Evolutionary conservation across 805 yeast species (phyloP), one percentile per base, ranked within the genome.

Genomic region (Candida xiaguanensis): DNA sequence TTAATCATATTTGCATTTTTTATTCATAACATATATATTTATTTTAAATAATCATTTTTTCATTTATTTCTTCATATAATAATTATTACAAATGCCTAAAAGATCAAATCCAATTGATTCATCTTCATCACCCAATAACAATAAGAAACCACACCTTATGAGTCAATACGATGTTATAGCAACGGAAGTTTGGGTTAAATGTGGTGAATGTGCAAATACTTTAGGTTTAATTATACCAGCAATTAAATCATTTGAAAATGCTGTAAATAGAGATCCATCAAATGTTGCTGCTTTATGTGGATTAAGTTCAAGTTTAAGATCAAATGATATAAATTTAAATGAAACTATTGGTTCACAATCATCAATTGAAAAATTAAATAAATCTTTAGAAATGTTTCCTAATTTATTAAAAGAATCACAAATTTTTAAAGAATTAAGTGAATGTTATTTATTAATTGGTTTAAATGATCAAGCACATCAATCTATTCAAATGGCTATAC

Each of bases 401-500:
- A 56, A 56, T 1, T 51, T 77, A 16, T 53, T 63, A 22, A 61
- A 62, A 34, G 71, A 69, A 35, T 46, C 70, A 0, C 44, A 49
- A 5, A 47, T 78, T 4, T 72, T 75, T 64, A 67, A 63, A 36
- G 82, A 76, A 49, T 58, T 78, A 37, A 69, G 78, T 0, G 77
- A 74, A 42, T 71, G 79, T 39, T 77, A 78, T 47, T 49, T 74
- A 11, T 52, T 67, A 9, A 46, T 72, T 7, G 72, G 74, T 25
- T 64, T 74, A 41, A 63, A 61, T 32, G 79, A 75, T 30, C 77
- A 74, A 43, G 78, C 83, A 0, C 78, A 75, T 47, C 67, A 63
- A 35, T 60, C 74, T 2, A 60, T 73, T 14, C 70, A 66, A 39
- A 61, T 70, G 34, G 74, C 74, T 3, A 48, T 74, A 4, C 62